Base-by-base conservation (phyloP, 768 basidiomycete species). In the Termitomyces sp. region DNA sequence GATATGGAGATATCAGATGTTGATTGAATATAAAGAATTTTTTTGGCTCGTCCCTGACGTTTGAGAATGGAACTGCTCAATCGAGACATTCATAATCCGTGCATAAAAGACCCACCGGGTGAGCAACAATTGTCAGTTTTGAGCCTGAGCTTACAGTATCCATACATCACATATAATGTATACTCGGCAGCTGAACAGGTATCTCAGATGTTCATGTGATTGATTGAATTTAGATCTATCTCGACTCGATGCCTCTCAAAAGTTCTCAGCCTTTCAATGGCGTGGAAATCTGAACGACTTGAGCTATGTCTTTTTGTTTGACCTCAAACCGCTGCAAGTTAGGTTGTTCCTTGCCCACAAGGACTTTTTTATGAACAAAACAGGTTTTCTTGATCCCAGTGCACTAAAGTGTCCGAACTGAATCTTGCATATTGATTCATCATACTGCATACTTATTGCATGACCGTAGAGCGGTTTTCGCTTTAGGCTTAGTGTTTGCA, bases 1-100 rank as follows among this genome's bases (percentile, higher is more conserved):
- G 61, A 76, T 53, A 70, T 72, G 71, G 71, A 76, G 50, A 27
- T 76, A 41, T 74, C 74, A 5, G 72, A 73, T 57, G 67, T 50
- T 42, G 58, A 63, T 37, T 61, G 31, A 57, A 24, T 24, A 2
- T 32, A 7, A 4, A 24, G 3, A 34, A 26, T 12, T 48, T 18
- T 37, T 7, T 12, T 1, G 5, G 10, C 22, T 18, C 10, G 12
- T n/a, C 8, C 5, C 8, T 4, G 8, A 14, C 26, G 8, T 36
- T 36, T 3, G 20, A 20, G 12, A 32, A 1, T 32, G 31, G n/a
- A 36, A 24, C 10, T 24, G 22, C 13, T 43, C 2, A 24, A 43
- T 29, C 6, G 29, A 43, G 14, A 26, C 14, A 7, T 26, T 6
- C 24, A 44, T 6, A 16, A 26, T 16, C 3, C 43, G 26, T 22